phyloP scores from a whole-genome alignment of 2,329 filamentous ascomycete species.

The Cladobotryum protrusum region DNA sequence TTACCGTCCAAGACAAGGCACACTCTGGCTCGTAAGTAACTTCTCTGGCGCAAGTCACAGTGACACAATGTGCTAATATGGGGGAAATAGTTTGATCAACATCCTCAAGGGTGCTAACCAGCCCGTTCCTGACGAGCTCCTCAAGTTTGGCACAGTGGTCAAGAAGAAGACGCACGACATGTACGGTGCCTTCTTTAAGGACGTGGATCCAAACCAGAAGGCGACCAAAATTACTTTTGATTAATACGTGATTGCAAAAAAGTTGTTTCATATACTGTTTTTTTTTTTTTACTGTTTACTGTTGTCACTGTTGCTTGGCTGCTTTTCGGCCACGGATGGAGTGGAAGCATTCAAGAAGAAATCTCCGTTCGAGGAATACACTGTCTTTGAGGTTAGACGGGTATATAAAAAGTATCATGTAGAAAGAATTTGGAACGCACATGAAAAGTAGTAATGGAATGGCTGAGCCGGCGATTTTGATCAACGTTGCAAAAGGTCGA shows the following conservation, averaged over 20 bases:
- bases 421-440: conserved; percentile 42
- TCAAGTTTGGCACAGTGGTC: conserved; percentile 96
- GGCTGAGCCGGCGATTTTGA: conserved; percentile 45
- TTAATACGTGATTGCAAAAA: conserved; percentile 22
- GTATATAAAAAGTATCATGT: conserved; percentile 22
- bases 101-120: conserved; percentile 92
- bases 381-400: conserved; percentile 28
- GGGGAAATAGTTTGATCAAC: conserved; percentile 67
- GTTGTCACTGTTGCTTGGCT: conserved; percentile 22
- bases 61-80: conserved; percentile 9
- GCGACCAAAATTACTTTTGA: conserved; percentile 93
- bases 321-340: conserved; percentile 32
- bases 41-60: background rate
- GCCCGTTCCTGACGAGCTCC: conserved; percentile 77
- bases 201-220: conserved; percentile 75
- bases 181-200: conserved; percentile 94
- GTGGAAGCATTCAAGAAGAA: conserved; percentile 45
- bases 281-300: conserved; percentile 3
- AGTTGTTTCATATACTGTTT: background rate
- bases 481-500: conserved; percentile 28
- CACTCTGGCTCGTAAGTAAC: conserved; percentile 76
- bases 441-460: conserved; percentile 48
- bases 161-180: conserved; percentile 98
- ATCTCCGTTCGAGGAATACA: conserved; percentile 47
- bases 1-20: conserved; percentile 90